These are phyloP conservation scores for Xylaria digitata DNA, from an alignment of 2,329 filamentous ascomycete genomes.

Conservation along the genomic window DNA sequence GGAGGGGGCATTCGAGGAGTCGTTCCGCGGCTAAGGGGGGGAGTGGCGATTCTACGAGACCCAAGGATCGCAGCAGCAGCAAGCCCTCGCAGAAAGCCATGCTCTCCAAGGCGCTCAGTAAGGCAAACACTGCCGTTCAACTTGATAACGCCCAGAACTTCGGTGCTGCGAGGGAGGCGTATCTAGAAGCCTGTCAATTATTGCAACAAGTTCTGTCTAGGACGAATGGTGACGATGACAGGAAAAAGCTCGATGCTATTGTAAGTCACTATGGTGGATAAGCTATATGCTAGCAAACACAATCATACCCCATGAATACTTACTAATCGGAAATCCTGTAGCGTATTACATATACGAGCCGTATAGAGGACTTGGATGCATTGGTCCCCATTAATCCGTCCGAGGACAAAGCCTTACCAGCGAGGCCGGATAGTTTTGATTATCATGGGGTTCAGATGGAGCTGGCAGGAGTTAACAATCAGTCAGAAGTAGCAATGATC, in stretches of 20 bases:
- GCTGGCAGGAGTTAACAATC: conserved; percentile 55
- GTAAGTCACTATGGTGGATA: conserved; percentile 66
- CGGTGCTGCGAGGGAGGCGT: conserved; percentile 89
- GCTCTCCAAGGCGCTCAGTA: conserved; percentile 94
- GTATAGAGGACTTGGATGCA: conserved; percentile 86
- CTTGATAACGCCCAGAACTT: conserved; percentile 97
- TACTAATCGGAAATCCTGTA: conserved; percentile 52
- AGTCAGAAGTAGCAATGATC: conserved; percentile 60
- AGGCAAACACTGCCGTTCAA: conserved; percentile 94
- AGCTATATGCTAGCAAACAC: background rate
- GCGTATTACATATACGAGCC: conserved; percentile 89
- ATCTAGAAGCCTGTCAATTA: conserved; percentile 88
- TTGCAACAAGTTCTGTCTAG: conserved; percentile 88
- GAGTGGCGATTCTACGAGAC: conserved; percentile 57
- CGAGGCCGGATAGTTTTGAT: conserved; percentile 71
- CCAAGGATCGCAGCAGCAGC: conserved; percentile 51
- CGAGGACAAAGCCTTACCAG: conserved; percentile 81
- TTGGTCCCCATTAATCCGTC: conserved; percentile 68
- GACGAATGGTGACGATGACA: conserved; percentile 86
- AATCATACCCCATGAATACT: background rate
- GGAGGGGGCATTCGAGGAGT: conserved; percentile 58
- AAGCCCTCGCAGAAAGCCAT: conserved; percentile 87
- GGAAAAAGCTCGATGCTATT: conserved; percentile 91
- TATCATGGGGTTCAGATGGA: conserved; percentile 55
- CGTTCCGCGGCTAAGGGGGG: conserved; percentile 59